These are phyloP conservation scores for Tilletia setariae DNA, from an alignment of 1,284 basidiomycete species.

Conservation along the genomic window DNA sequence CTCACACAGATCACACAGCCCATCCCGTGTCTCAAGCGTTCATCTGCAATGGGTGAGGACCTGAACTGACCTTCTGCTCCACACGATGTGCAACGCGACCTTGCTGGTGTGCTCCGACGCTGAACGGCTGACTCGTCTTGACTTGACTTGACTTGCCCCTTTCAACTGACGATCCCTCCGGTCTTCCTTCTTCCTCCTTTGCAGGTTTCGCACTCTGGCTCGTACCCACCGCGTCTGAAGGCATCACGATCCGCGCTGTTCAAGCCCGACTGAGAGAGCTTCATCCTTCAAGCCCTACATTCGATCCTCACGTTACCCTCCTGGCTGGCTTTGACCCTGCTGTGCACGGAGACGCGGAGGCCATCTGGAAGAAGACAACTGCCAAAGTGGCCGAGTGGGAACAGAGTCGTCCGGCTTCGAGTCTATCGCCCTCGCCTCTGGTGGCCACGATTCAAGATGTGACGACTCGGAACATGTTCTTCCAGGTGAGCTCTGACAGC, in stretches of 20 bases:
- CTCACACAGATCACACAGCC: no score
- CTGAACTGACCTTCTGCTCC: no score
- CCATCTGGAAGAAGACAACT: not conserved
- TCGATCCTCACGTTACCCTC: slow-evolving; percentile 9
- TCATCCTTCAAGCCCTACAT: not conserved
- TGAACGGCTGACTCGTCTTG: no score
- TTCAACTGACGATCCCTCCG: not conserved
- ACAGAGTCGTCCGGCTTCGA: not conserved
- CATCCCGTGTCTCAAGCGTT: no score
- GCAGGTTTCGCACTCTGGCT: slow-evolving; percentile 13
- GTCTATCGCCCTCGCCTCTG: not conserved
- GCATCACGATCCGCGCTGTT: not conserved
- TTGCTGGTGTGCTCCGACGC: no score
- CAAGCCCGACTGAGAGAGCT: not conserved
- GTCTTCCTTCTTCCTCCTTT: not conserved
- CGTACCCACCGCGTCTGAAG: not conserved
- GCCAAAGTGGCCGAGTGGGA: not conserved
- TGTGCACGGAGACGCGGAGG: not conserved
- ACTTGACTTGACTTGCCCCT: not conserved
- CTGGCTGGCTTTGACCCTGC: not conserved
- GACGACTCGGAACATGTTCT: not conserved
- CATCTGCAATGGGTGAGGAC: no score
- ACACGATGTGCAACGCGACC: no score
- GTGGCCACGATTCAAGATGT: not conserved
- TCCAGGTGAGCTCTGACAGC: not conserved